Evolutionary conservation across 345 rosid genomes (phyloP), one percentile per base, ranked within the genome.

Genomic region (Jatropha curcas): DNA sequence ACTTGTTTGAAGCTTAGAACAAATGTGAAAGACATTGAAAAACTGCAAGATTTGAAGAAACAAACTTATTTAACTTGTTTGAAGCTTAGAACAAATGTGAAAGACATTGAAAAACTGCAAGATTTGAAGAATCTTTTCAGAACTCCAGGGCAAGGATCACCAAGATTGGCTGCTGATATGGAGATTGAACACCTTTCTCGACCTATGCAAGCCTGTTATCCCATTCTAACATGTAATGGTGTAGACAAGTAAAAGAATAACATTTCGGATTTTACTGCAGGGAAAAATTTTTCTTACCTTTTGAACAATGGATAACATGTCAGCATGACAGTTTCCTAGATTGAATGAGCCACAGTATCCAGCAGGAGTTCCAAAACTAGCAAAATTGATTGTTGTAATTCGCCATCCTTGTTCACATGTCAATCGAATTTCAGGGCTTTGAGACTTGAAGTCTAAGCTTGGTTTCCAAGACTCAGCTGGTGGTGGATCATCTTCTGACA

Each of bases 351-450:
- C 91, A 52, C 89, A 87, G 22, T 72, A 70, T 70, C 94, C 94
- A 67, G 68, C 76, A 58, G 91, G 88, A 79, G 80, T 78, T 57
- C 91, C 94, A 30, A 81, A 87, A 75, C 88, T 82, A n/a, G 89
- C 88, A 67, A 87, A 89, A 70, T 53, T 82, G 62, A 89, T 65
- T 1, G 82, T 70, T 65, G 81, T 55, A 72, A 87, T 86, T 76
- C 2, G 85, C 94, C 91, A 87, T 57, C 91, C 89, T 71, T 52
- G 67, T 58, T 87, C 89, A 71, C 94, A 89, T 31, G 58, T 25
- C 52, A 89, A 72, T 56, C 67, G 86, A 71, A 84, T 84, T 79
- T 82, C 74, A n/a, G 89, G 88, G 55, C 31, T 77, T 19, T 62
- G 78, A 53, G 76, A 57, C 71, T 20, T 12, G 68, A 77, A 73